Base-by-base conservation (phyloP, 208 protist genomes). In the Trypanosoma platydactyli region DNA sequence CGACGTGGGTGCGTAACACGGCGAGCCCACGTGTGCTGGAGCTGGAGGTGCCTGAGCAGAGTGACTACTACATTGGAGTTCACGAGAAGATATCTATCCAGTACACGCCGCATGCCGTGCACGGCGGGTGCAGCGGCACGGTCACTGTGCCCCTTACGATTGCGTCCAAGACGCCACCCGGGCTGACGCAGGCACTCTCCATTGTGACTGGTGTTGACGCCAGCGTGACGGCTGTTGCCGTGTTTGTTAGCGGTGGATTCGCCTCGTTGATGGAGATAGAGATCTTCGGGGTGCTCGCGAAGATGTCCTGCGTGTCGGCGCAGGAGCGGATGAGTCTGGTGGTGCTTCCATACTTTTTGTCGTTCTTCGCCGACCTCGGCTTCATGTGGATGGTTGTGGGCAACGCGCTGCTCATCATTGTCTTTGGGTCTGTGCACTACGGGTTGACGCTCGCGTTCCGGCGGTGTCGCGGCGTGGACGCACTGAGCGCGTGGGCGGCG, bases 291-390 rank as follows among this genome's bases (percentile, higher is more conserved):
- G 53, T 40, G 53, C 42, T 58, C 38, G 53, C 27, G 30, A 2
- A 24, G 6, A 58, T 58, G 53, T 58, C 53, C 0, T 58, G 53
- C 35, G 57, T 29, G 2, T 40, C 57, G 16, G 44, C n/a, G 24
- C 25, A 52, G 6, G 57, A 52, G 57, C 57, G 44, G 50, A 42
- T 3, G 25, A 63, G 57, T 16, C 25, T n/a, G 4, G 44, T 41
- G 40, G 44, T 42, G 27, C 57, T 63, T 16, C 57, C 57, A 12
- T 63, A 63, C 16, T 63, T 63, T 25, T 24, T 63, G 44, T 63
- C 57, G 22, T n/a, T 52, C 42, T 63, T 63, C 30, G 57, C 44
- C 16, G 27, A 30, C 27, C 57, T 50, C 40, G 57, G 18, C 29
- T 30, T 30, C 0, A 13, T 58, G 30, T 58, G 53, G 53, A 58